Base-by-base conservation (phyloP, 345 rosid species). In the Euphorbia pulcherrima region DNA sequence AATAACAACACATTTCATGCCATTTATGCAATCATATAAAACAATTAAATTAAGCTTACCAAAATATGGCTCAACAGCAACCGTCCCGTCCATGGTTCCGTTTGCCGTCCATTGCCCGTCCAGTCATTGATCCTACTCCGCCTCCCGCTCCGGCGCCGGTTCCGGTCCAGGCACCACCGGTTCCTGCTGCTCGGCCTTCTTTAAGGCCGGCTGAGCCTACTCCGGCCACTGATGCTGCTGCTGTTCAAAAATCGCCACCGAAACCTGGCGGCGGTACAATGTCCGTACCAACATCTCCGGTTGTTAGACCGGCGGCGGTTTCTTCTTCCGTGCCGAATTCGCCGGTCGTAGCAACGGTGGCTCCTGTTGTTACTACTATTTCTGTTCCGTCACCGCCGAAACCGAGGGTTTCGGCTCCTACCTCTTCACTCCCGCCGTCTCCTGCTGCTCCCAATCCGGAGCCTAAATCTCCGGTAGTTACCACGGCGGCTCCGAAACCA, bases 41-140 rank as follows among this genome's bases (percentile, higher is more conserved):
- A 10, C 39, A n/a, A 11, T 17, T n/a, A n/a, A n/a, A 2, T n/a
- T 20, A 21, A 53, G 28, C 20, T 17, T 24, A 53, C 14, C 30
- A 17, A 23, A 30, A 46, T 53, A 82, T 84, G 87, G 77, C 90
- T 81, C 83, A 74, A 72, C 88, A 51, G 16, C 74, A 75, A 60
- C 78, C 66, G 23, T 1, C 83, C 62, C 88, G 89, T 53, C 84
- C 82, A 21, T 86, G 90, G 90, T 75, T 77, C 35, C 90, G 94
- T 64, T 75, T 84, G 70, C 56, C 81, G 37, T 84, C 89, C 44
- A 59, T 84, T 17, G n/a, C 81, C 57, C 87, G 89, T 35, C 85
- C 84, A 40, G 28, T 53, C 28, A 68, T 77, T 3, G 67, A 64
- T 27, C 18, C 67, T 8, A 40, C 75, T 18, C 77, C 83, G 33